Evolutionary conservation across 164 flowering plant species (phyloP).

Genomic region (Umbellularia californica): DNA sequence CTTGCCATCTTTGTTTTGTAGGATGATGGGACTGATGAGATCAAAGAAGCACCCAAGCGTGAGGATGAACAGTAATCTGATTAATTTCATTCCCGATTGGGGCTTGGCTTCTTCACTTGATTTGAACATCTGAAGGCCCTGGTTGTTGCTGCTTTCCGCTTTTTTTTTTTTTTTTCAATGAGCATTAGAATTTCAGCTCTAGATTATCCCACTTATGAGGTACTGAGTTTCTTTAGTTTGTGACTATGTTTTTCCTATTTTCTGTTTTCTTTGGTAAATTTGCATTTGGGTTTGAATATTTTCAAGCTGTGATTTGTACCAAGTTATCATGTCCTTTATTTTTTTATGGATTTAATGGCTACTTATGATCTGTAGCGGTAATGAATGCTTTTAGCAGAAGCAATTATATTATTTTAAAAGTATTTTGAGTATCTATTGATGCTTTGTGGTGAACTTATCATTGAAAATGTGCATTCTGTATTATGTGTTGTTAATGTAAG

Average conservation of each 20-base stretch:
- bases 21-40: slow-evolving; percentile 71
- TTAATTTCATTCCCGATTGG: background rate
- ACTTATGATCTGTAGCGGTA: background rate
- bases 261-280: background rate
- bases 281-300: background rate
- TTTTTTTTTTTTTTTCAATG: too few relatives aligned
- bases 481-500: too few relatives aligned
- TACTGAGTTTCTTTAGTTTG: background rate
- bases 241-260: background rate
- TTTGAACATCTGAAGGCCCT: background rate
- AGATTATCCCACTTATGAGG: background rate
- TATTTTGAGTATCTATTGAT: too few relatives aligned
- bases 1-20: slow-evolving; percentile 12
- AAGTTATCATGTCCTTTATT: background rate
- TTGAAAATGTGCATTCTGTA: too few relatives aligned
- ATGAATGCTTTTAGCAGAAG: too few relatives aligned
- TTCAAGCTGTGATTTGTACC: slow-evolving; percentile 4
- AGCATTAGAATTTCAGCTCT: slow-evolving; percentile 1
- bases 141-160: background rate
- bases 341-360: background rate
- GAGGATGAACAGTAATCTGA: slow-evolving; percentile 25
- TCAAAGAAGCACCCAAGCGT: slow-evolving; percentile 71
- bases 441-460: background rate
- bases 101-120: slow-evolving; percentile 1
- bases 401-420: too few relatives aligned